These are phyloP conservation scores for Acrodontium crateriforme DNA, from an alignment of 2,329 filamentous ascomycete species.

Conservation along the genomic window DNA sequence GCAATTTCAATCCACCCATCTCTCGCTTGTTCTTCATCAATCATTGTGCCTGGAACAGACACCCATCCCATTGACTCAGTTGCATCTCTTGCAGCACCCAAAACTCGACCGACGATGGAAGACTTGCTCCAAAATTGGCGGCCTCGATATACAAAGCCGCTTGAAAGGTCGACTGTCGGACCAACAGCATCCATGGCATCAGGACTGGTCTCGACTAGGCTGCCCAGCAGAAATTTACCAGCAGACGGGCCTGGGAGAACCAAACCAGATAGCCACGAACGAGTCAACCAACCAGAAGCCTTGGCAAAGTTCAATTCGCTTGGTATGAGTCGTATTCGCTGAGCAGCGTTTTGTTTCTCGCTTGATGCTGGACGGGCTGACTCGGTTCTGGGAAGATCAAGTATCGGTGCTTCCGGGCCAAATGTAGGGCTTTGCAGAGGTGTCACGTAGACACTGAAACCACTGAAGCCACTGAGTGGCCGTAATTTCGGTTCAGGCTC, in stretches of 20 bases:
- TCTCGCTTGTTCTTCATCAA: too few species aligned
- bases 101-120: conserved; percentile 39
- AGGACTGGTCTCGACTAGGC: conserved; percentile 41
- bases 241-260: conserved; percentile 41
- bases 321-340: too few species aligned
- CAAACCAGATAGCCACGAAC: conserved; percentile 41
- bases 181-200: conserved; percentile 35
- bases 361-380: too few species aligned
- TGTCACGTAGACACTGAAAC: conserved; percentile 9
- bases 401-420: too few species aligned
- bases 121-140: conserved; percentile 45
- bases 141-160: conserved; percentile 38
- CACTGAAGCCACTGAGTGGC: too few species aligned
- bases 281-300: conserved; percentile 40
- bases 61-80: conserved; percentile 44
- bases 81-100: conserved; percentile 32
- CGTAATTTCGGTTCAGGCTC: too few species aligned
- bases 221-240: conserved; percentile 41
- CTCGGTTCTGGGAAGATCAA: too few species aligned
- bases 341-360: too few species aligned
- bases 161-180: conserved; percentile 37
- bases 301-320: too few species aligned
- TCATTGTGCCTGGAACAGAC: conserved; percentile 22
- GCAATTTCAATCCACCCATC: conserved; percentile 41
- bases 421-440: conserved; percentile 10